A percentile compares a stretch with the other conserved stretches of the same genome.
phyloP scores from a whole-genome alignment of 805 yeast genomes.

The Candida adriatica region DNA sequence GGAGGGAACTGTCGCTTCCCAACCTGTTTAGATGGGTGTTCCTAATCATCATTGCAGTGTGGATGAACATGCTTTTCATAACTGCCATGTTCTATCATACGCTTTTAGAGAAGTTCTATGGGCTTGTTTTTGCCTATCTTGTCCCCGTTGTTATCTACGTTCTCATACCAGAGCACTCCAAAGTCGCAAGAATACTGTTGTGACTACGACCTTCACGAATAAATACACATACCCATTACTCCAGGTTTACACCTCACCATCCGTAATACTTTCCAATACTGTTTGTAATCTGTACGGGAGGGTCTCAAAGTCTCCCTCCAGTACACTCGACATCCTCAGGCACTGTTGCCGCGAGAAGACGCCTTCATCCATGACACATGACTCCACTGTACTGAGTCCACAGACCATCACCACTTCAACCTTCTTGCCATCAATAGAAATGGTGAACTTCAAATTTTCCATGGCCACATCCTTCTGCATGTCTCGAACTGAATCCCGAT shows the following conservation, averaged over 20 bases:
- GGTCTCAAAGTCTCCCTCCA: slow-evolving; percentile 15
- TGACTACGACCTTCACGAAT: no score
- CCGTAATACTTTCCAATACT: no score
- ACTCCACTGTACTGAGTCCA: slow-evolving; percentile 10
- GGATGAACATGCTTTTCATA: slow-evolving; percentile 57
- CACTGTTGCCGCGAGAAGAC: slow-evolving; percentile 6
- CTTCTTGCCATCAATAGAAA: slow-evolving; percentile 9
- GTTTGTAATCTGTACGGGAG: slow-evolving; percentile 4
- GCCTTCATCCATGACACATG: slow-evolving; percentile 11
- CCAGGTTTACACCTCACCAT: no score
- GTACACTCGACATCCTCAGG: slow-evolving; percentile 12
- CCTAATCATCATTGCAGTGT: slow-evolving; percentile 25
- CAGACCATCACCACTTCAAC: slow-evolving; percentile 11
- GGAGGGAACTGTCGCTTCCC: slow-evolving; percentile 1
- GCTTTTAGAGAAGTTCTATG: slow-evolving; percentile 62
- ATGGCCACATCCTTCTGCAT: slow-evolving; percentile 18
- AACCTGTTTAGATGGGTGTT: slow-evolving; percentile 12
- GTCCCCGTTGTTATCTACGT: not conserved
- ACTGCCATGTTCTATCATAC: slow-evolving; percentile 85
- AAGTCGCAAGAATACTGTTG: no score
- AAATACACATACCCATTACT: no score
- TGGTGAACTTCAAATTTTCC: slow-evolving; percentile 13
- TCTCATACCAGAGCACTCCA: not conserved
- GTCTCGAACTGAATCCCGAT: slow-evolving; percentile 7
- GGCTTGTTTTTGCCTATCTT: slow-evolving; percentile 53